Evolutionary conservation across 306 rosid genomes (phyloP), one percentile per base, ranked within the genome.

Genomic region (Gastrolobium villosum): DNA sequence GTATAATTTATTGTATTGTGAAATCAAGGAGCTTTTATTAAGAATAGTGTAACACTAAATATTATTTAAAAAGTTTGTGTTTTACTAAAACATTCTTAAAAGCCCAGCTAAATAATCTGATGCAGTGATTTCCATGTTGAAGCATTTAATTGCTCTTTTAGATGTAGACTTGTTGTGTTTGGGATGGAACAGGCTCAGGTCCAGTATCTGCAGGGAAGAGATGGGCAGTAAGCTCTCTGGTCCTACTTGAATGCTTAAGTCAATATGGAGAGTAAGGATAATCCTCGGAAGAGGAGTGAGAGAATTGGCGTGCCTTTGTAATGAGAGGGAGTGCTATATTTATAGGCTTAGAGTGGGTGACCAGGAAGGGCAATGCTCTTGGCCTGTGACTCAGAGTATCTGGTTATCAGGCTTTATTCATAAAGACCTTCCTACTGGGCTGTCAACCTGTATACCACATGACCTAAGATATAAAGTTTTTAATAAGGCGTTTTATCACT

Each of bases 101-200:
- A 69, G 15, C 9, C 34, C n/a, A 36, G 63, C 63, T 36, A 3
- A 52, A 50, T 48, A 50, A 50, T 69, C 61, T 34, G 43, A 41
- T 39, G 67, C 44, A 13, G 10, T 41, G 44, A 41, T 28, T 30
- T 52, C 49, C 76, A 71, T 53, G 11, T 72, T 74, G 45, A 73
- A 73, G 57, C 45, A 43, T 73, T 43, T 28, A 43, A 57, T 56
- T 56, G 56, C 41, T 67, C 57, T 31, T 67, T 67, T 46, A 13
- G 43, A 46, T 45, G 57, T 31, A 67, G 43, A 46, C 28, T 20
- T 46, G 41, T 13, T 30, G 43, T 67, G 73, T 6, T 46, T 10
- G n/a, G 37, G n/a, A 56, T 2, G 32, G 61, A 54, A 6, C 11
- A 54, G 35, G 26, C 26, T 20, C 26, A 20, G 26, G 26, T 20